Evolutionary conservation across 225 moss, liverwort and hornwort species (phyloP), one percentile per base, ranked within the genome.

Genomic region (Polytrichum formosum): DNA sequence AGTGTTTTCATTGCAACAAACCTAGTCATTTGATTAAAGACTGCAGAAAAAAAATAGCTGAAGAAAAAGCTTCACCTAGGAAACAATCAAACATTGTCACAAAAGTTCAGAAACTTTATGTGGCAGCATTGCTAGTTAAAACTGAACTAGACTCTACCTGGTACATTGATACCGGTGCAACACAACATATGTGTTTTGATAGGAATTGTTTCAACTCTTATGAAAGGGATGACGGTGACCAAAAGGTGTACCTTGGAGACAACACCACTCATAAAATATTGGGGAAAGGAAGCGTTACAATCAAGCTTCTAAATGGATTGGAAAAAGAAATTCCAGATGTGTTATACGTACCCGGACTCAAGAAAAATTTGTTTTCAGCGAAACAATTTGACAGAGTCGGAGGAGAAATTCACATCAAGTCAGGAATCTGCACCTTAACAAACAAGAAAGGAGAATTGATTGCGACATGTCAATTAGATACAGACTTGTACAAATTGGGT

Each of bases 21-120:
- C 18, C 23, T 26, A 65, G 73, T 8, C 73, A 73, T 9, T 26
- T 73, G 53, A 73, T 73, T 26, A 73, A 74, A 28, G 56, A 59
- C 28, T 59, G 33, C 23, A 59, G 16, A 70, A 61, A 5, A 33
- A 61, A 1, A 61, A 70, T 61, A 70, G 60, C 60, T 30, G 25
- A 6, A 19, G 70, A 70, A 25, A 35, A 1, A 18, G 35, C 28
- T 68, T 9, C 6, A 18, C 5, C 26, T 26, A 68, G 1, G 35
- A 29, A 70, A 33, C 22, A 70, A 61, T 59, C 29, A 0, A 70
- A 61, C 16, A 56, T 55, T 9, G 70, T 20, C 27, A 59, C 20
- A 31, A 46, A 70, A 23, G 7, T 20, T 37, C 21, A 70, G 18
- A 33, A 35, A 60, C 23, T 70, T 0, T 70, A 70, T 70, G 60